Evolutionary conservation across 2,329 filamentous ascomycete species (phyloP).

Genomic region (Aphanoascus verrucosus): DNA sequence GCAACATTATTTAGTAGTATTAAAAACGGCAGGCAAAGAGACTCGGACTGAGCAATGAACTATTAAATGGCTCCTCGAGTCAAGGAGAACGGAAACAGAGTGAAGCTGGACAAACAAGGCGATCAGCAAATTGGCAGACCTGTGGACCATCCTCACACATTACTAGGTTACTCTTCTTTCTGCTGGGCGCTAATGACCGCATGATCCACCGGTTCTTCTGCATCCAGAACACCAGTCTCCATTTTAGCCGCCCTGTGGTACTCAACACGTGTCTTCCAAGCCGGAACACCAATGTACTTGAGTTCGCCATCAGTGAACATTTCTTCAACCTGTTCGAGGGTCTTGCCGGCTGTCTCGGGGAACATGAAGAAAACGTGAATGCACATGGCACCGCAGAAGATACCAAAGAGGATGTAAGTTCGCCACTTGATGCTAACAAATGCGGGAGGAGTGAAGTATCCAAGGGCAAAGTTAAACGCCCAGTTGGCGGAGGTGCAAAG

Average conservation of each 20-base stretch:
- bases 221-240: conserved; percentile 21
- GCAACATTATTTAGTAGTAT: too few relatives aligned
- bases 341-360: conserved; percentile 61
- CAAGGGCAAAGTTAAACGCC: conserved; percentile 48
- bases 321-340: conserved; percentile 64
- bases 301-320: conserved; percentile 44
- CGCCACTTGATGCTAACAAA: conserved; percentile 50
- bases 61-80: too few relatives aligned
- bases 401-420: conserved; percentile 65
- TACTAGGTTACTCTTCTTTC: neutral
- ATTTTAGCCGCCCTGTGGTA: conserved; percentile 25
- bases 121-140: too few relatives aligned
- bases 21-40: too few relatives aligned
- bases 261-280: conserved; percentile 30
- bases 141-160: neutral
- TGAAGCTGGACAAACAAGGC: too few relatives aligned
- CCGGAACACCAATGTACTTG: conserved; percentile 29
- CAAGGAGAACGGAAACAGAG: too few relatives aligned
- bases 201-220: conserved; percentile 2
- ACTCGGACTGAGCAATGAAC: too few relatives aligned
- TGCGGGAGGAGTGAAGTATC: conserved; percentile 48
- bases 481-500: conserved; percentile 53
- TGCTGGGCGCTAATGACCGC: neutral
- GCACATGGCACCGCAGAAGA: conserved; percentile 58
- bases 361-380: conserved; percentile 57